Percentiles rank a stretch among this genome's conserved stretches.
phyloP scores from a whole-genome alignment of 495 filamentous ascomycete genomes.

The Aspergillus heteromorphus region DNA sequence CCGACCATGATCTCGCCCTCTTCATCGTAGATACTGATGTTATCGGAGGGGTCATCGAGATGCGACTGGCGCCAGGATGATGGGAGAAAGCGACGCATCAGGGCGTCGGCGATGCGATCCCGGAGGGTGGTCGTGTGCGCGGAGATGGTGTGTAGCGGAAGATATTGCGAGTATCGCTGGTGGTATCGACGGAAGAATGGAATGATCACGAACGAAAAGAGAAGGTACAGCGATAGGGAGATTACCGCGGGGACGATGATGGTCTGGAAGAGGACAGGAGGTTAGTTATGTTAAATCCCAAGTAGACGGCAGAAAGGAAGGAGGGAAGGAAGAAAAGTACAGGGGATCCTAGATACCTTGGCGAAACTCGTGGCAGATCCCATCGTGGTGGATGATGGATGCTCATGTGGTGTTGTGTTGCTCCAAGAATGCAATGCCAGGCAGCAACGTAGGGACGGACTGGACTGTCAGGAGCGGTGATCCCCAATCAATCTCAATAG shows the following conservation, averaged over 20 bases:
- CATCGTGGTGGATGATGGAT: constrained; percentile 13
- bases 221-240: constrained; percentile 68
- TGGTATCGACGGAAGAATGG: constrained; percentile 74
- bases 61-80: constrained; percentile 45
- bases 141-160: constrained; percentile 61
- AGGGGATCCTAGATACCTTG: too few relatives aligned
- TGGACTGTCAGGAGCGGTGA: neutral
- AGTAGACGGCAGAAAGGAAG: too few relatives aligned
- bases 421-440: neutral
- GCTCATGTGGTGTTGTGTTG: neutral
- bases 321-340: too few relatives aligned
- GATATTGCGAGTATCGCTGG: constrained; percentile 64
- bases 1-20: constrained; percentile 61
- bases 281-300: too few relatives aligned
- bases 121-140: constrained; percentile 57
- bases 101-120: constrained; percentile 50
- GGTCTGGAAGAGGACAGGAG: constrained; percentile 58
- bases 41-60: constrained; percentile 53
- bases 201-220: constrained; percentile 63
- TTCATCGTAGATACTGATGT: constrained; percentile 60
- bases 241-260: constrained; percentile 73
- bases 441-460: neutral
- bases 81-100: constrained; percentile 52
- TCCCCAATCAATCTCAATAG: neutral
- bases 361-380: constrained; percentile 28